Percentiles rank a stretch among this genome's conserved stretches.
These are phyloP conservation scores for Pulveroboletus sp. DNA, from an alignment of 768 basidiomycete species.

Conservation along the genomic window DNA sequence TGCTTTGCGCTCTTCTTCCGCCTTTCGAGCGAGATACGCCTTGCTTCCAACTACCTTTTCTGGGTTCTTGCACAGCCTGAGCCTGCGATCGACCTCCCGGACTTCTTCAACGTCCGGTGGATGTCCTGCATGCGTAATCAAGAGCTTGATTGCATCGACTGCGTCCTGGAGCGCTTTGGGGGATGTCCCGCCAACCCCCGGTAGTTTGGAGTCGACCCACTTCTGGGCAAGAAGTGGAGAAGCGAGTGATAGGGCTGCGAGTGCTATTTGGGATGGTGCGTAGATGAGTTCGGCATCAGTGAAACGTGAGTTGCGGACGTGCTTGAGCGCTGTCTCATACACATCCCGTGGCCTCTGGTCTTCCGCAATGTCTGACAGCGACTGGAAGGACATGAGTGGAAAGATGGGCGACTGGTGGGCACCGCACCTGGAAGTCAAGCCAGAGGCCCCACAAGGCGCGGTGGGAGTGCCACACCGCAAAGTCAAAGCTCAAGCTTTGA, in stretches of 20 bases:
- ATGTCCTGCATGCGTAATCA: constrained; percentile 52
- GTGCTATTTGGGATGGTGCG: constrained; percentile 89
- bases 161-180: constrained; percentile 29
- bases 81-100: constrained; percentile 81
- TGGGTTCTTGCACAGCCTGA: constrained; percentile 90
- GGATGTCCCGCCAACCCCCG: constrained; percentile 6
- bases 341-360: constrained; percentile 46
- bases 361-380: constrained; percentile 46
- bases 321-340: constrained; percentile 61
- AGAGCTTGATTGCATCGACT: constrained; percentile 43
- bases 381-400: constrained; percentile 37
- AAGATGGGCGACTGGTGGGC: not conserved
- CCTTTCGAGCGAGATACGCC: constrained; percentile 67
- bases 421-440: constrained; percentile 77
- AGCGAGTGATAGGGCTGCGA: constrained; percentile 69
- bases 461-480: constrained; percentile 89
- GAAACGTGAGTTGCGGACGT: constrained; percentile 75
- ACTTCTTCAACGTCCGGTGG: constrained; percentile 79
- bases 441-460: constrained; percentile 84
- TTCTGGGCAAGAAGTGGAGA: constrained; percentile 52
- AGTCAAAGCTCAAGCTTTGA: constrained; percentile 91
- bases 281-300: constrained; percentile 92
- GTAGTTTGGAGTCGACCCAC: constrained; percentile 52
- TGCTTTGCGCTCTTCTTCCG: constrained; percentile 65
- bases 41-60: constrained; percentile 91